A percentile compares a stretch with the other conserved stretches of the same genome.
These are phyloP conservation scores for Gracilaria caudata DNA, from an alignment of 23 red algal genomes.

Conservation along the genomic window DNA sequence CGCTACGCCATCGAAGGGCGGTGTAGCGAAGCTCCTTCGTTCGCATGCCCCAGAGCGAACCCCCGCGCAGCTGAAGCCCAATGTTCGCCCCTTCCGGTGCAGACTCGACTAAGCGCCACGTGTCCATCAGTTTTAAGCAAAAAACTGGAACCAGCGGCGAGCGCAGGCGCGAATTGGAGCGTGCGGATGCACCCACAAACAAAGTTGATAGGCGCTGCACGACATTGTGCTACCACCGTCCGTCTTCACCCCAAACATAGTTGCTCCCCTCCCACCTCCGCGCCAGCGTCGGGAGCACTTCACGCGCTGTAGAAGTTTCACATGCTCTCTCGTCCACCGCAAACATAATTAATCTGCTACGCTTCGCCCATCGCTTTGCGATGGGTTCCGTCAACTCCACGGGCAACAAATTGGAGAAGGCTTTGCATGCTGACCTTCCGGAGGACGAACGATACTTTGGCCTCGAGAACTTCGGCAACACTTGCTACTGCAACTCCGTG, in stretches of 20 bases:
- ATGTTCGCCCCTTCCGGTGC: too few species aligned
- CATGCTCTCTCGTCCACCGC: not conserved
- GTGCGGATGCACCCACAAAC: not conserved
- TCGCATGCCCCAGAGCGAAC: not conserved
- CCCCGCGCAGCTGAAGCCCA: too few species aligned
- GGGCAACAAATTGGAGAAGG: conserved; percentile 84
- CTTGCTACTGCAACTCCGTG: conserved; percentile 96
- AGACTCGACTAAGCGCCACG: too few species aligned
- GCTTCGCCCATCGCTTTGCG: conserved; percentile 46
- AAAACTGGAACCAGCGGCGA: not conserved
- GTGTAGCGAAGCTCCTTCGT: not conserved
- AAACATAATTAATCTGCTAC: conserved; percentile 50
- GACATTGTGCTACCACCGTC: not conserved
- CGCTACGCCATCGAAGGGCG: not conserved
- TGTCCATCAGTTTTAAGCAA: not conserved
- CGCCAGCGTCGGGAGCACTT: not conserved
- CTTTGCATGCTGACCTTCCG: conserved; percentile 76
- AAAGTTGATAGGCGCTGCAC: conserved; percentile 4
- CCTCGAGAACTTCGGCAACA: conserved; percentile 96
- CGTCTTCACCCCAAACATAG: not conserved
- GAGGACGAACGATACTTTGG: conserved; percentile 95
- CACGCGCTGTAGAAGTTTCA: not conserved
- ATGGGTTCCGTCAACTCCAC: conserved; percentile 93
- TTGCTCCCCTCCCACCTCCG: conserved; percentile 1
- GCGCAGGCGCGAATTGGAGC: not conserved